phyloP scores from a whole-genome alignment of 768 basidiomycete species.

The Chalciporus pseudorubinellus region DNA sequence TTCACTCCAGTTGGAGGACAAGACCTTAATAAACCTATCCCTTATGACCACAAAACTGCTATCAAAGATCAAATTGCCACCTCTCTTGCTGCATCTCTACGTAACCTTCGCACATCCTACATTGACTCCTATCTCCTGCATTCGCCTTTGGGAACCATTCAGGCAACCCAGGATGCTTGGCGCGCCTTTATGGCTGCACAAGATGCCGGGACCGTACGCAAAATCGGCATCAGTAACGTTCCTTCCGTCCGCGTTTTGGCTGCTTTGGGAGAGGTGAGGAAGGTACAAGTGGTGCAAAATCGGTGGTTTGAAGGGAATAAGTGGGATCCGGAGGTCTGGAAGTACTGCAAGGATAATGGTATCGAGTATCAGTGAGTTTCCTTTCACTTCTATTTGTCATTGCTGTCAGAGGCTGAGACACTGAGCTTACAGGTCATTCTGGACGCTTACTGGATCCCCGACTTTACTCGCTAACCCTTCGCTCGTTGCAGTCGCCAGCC shows the following conservation, averaged over 20 bases:
- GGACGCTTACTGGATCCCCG: constrained; percentile 83
- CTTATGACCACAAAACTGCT: constrained; percentile 57
- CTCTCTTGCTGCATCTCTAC: constrained; percentile 63
- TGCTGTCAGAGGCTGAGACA: background rate
- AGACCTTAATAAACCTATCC: constrained; percentile 64
- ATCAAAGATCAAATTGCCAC: constrained; percentile 58
- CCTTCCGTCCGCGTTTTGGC: constrained; percentile 61
- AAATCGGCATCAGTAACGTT: constrained; percentile 76
- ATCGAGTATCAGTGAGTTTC: constrained; percentile 69
- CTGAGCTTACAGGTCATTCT: constrained; percentile 63
- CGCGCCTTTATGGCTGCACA: constrained; percentile 56
- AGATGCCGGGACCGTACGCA: constrained; percentile 58
- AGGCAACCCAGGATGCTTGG: constrained; percentile 71
- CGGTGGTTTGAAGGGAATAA: constrained; percentile 80
- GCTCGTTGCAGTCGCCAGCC: constrained; percentile 43
- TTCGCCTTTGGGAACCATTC: constrained; percentile 59
- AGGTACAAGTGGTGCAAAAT: constrained; percentile 77
- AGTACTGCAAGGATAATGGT: constrained; percentile 58
- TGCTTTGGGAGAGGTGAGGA: constrained; percentile 49
- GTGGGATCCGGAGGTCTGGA: constrained; percentile 67
- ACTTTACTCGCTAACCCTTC: constrained; percentile 50
- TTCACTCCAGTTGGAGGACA: constrained; percentile 76
- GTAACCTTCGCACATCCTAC: constrained; percentile 68
- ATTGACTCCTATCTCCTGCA: constrained; percentile 81
- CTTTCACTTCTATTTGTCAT: background rate